Percentiles rank a stretch among this genome's conserved stretches.
Evolutionary conservation across 805 yeast genomes (phyloP).

Genomic region (Yarrowia alimentaria): DNA sequence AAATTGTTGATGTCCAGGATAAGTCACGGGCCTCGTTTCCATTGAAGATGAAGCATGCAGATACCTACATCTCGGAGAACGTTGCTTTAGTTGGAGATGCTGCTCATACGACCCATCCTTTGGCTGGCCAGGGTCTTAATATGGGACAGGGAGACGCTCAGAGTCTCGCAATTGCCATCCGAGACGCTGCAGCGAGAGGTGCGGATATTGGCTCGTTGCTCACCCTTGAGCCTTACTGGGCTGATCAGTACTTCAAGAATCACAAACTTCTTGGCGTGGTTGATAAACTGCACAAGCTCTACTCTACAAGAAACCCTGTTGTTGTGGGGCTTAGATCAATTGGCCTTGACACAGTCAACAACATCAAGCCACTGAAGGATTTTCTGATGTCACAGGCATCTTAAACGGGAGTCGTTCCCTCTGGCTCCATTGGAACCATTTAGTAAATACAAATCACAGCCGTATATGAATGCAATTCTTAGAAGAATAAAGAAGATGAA

Average conservation of each 20-base stretch:
- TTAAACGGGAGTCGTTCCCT: too few relatives aligned
- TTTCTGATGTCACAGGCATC: conserved; percentile 60
- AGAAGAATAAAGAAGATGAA: too few relatives aligned
- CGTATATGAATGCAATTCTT: too few relatives aligned
- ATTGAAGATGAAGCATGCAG: conserved; percentile 83
- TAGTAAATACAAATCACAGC: too few relatives aligned
- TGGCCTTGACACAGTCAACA: conserved; percentile 72
- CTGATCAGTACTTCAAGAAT: conserved; percentile 76
- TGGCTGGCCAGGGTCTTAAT: conserved; percentile 96
- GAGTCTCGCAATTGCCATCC: conserved; percentile 64
- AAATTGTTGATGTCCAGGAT: conserved; percentile 55
- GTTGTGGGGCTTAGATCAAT: conserved; percentile 69
- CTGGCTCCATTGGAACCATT: too few relatives aligned
- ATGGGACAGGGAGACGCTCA: conserved; percentile 96
- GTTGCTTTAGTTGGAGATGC: conserved; percentile 97
- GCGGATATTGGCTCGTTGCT: conserved; percentile 80
- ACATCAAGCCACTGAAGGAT: conserved; percentile 63
- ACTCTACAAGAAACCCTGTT: conserved; percentile 69
- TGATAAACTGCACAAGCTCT: conserved; percentile 87
- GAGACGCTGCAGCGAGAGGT: conserved; percentile 70
- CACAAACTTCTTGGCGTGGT: conserved; percentile 82
- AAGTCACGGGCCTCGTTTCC: conserved; percentile 86
- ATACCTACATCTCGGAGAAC: conserved; percentile 77
- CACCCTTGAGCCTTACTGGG: conserved; percentile 82
- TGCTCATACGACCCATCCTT: conserved; percentile 95